These are phyloP conservation scores for Plasmodium falciparum DNA, from an alignment of 169 alveolate genomes.

Conservation along the genomic window DNA sequence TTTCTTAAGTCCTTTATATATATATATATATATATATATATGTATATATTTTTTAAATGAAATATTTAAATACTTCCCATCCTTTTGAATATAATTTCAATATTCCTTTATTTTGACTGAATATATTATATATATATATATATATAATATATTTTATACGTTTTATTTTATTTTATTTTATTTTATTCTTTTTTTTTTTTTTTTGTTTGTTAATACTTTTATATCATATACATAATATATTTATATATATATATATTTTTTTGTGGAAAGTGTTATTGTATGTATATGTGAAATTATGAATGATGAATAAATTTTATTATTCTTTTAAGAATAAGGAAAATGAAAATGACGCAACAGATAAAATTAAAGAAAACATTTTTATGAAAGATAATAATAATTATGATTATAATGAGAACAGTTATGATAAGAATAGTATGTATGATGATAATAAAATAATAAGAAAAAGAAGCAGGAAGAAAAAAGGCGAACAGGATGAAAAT, in stretches of 20 bases:
- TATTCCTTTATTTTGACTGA: no score
- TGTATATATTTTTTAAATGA: no score
- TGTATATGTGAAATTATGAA: constrained; percentile 14
- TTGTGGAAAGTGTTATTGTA: background rate
- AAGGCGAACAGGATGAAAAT: background rate
- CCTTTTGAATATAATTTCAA: no score
- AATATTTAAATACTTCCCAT: no score
- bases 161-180: background rate
- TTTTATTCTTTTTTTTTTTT: background rate
- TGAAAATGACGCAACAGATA: constrained; percentile 14
- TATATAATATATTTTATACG: background rate
- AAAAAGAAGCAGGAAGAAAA: background rate
- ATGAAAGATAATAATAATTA: constrained; percentile 2
- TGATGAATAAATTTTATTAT: constrained; percentile 17
- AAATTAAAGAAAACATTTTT: constrained; percentile 17
- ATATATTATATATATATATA: background rate
- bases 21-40: no score
- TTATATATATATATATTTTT: background rate
- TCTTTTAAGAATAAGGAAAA: constrained; percentile 18
- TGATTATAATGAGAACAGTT: no score
- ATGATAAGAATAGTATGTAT: no score
- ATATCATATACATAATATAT: background rate
- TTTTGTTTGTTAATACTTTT: constrained; percentile 1
- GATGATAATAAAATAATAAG: constrained; percentile 2
- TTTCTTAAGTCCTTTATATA: no score